Conservation (phyloP, 257 asterid species). For the Nicotiana knightiana region DNA sequence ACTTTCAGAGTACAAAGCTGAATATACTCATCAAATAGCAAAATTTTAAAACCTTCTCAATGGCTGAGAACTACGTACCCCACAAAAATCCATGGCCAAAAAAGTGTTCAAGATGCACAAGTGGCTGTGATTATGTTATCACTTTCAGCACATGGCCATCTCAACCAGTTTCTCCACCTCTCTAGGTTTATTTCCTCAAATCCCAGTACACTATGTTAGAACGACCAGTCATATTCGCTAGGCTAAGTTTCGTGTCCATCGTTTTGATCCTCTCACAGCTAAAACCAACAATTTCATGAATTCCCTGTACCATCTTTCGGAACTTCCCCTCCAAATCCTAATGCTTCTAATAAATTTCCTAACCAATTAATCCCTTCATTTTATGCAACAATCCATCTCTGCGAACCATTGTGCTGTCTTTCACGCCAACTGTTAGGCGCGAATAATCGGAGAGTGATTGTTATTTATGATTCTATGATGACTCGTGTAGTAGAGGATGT, state of each 20-base stretch:
- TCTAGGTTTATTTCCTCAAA: slow-evolving; percentile 2
- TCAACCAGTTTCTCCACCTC: slow-evolving; percentile 13
- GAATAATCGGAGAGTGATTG: slow-evolving; percentile 5
- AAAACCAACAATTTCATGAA: slow-evolving; percentile 4
- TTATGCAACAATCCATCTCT: slow-evolving; percentile 12
- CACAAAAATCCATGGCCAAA: background rate
- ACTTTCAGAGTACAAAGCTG: background rate
- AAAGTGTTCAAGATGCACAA: background rate
- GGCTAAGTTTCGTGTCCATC: slow-evolving; percentile 4
- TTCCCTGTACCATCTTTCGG: background rate
- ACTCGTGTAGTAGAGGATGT: slow-evolving; percentile 18
- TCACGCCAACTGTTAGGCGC: background rate
- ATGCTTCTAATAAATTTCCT: slow-evolving; percentile 9
- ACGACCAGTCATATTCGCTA: background rate
- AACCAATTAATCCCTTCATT: slow-evolving; percentile 14
- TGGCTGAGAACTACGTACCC: background rate
- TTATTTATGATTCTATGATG: slow-evolving; percentile 20
- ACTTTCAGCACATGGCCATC: slow-evolving; percentile 12
- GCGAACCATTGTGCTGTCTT: slow-evolving; percentile 6
- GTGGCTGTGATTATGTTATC: slow-evolving; percentile 6
- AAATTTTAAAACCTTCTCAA: background rate
- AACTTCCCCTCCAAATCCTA: slow-evolving; percentile 12
- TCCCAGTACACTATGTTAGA: slow-evolving; percentile 7
- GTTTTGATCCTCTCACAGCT: background rate
- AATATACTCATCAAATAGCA: background rate